These are phyloP conservation scores for Acacia concinna DNA, from an alignment of 331 rosid species.

Conservation along the genomic window DNA sequence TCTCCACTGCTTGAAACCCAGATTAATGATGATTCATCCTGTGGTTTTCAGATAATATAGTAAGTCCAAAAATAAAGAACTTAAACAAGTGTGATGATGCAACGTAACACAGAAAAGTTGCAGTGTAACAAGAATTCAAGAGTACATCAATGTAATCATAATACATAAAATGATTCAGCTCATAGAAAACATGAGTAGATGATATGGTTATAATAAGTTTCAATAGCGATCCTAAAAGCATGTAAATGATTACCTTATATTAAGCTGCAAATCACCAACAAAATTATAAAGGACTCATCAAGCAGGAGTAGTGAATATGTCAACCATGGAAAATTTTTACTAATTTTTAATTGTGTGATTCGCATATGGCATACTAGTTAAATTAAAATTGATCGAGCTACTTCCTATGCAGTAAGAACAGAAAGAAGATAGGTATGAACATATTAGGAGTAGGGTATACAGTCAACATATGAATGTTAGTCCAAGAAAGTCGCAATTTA, in stretches of 20 bases:
- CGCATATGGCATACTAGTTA: background rate
- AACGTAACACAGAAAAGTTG: conserved; percentile 10
- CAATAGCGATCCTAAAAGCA: background rate
- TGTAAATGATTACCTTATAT: background rate
- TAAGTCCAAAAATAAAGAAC: conserved; percentile 35
- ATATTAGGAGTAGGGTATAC: background rate
- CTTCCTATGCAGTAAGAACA: conserved; percentile 1
- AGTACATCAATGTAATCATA: background rate
- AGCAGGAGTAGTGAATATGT: conserved; percentile 4
- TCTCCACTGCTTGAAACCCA: conserved; percentile 89
- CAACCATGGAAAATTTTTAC: background rate
- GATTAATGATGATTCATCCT: conserved; percentile 90
- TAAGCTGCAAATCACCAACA: conserved; percentile 8
- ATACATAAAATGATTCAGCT: background rate
- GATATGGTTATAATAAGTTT: background rate
- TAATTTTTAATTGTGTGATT: background rate
- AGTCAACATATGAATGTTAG: conserved; percentile 1
- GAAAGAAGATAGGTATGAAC: conserved; percentile 4
- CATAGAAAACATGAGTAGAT: background rate
- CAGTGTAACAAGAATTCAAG: conserved; percentile 1
- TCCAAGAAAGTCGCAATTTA: background rate
- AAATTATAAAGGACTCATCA: background rate
- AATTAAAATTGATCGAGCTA: background rate
- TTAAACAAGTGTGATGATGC: background rate
- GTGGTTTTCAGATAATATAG: conserved; percentile 36